Percentiles rank a stretch among this genome's conserved stretches.
Evolutionary conservation across 768 basidiomycete species (phyloP).

Genomic region (Scleroderma bovista): DNA sequence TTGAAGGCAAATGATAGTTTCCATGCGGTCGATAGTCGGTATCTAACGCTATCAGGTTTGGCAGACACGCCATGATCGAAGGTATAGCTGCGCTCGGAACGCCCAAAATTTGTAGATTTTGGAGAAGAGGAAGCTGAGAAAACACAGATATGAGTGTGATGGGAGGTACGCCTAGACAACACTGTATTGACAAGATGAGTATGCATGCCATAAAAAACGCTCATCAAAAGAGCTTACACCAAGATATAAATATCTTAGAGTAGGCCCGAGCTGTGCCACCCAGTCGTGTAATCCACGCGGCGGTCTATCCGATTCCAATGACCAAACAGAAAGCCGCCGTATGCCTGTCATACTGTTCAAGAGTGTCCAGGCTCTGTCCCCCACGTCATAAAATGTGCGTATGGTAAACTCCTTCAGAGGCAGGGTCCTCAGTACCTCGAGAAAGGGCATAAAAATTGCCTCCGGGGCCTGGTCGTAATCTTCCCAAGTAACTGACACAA

Average conservation of each 20-base stretch:
- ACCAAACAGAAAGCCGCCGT: slow-evolving; percentile 59
- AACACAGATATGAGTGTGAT: slow-evolving; percentile 60
- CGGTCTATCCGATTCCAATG: slow-evolving; percentile 58
- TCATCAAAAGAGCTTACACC: slow-evolving; percentile 47
- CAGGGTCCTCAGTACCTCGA: slow-evolving; percentile 38
- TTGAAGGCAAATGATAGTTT: slow-evolving; percentile 21
- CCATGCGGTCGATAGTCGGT: slow-evolving; percentile 48
- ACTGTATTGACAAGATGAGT: slow-evolving; percentile 26
- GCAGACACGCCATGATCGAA: slow-evolving; percentile 52
- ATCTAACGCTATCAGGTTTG: slow-evolving; percentile 55
- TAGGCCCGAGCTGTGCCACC: slow-evolving; percentile 47
- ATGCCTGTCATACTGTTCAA: slow-evolving; percentile 49
- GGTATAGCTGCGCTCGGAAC: slow-evolving; percentile 54
- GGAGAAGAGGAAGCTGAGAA: slow-evolving; percentile 50
- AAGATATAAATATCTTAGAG: slow-evolving; percentile 62
- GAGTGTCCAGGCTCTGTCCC: slow-evolving; percentile 49
- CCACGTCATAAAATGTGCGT: slow-evolving; percentile 53
- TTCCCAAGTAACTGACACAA: slow-evolving; percentile 58
- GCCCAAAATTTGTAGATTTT: slow-evolving; percentile 57
- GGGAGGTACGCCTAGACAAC: slow-evolving; percentile 55
- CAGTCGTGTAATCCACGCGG: slow-evolving; percentile 56
- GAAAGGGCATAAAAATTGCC: slow-evolving; percentile 28
- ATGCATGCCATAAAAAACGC: too few relatives aligned
- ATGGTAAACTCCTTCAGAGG: slow-evolving; percentile 48
- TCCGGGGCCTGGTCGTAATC: slow-evolving; percentile 42